Conservation (phyloP, 2,329 filamentous ascomycete species). For the Exophiala alcalophila region DNA sequence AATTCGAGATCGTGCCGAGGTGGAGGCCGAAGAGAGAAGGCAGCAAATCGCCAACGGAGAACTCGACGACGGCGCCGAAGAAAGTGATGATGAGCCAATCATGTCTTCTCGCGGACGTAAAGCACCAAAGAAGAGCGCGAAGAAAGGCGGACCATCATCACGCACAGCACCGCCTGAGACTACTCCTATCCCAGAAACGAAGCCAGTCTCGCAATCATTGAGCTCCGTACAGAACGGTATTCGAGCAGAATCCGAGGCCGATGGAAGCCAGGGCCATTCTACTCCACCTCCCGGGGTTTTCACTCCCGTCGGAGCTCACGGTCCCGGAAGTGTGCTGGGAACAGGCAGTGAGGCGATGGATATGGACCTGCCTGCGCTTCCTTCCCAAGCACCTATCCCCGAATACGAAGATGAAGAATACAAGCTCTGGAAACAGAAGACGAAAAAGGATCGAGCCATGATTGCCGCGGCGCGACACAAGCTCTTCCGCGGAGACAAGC, state of each 20-base stretch:
- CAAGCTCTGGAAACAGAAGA: constrained; percentile 98
- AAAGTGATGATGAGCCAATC: constrained; percentile 95
- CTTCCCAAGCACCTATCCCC: constrained; percentile 64
- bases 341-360: constrained; percentile 71
- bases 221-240: constrained; percentile 45
- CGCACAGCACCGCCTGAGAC: constrained; percentile 74
- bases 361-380: constrained; percentile 76
- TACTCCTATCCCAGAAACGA: constrained; percentile 72
- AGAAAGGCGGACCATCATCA: constrained; percentile 61
- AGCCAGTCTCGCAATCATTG: constrained; percentile 62
- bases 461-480: constrained; percentile 81
- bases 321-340: constrained; percentile 54
- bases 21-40: constrained; percentile 79
- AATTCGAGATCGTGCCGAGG: constrained; percentile 86
- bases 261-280: constrained; percentile 71
- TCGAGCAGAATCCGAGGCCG: constrained; percentile 69
- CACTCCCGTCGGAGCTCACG: constrained; percentile 71
- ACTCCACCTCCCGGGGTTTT: constrained; percentile 71
- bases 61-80: constrained; percentile 71
- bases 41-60: constrained; percentile 80
- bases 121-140: constrained; percentile 74
- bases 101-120: constrained; percentile 95
- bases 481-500: constrained; percentile 77
- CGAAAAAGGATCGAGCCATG: constrained; percentile 87
- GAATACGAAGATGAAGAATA: constrained; percentile 88